phyloP scores from a whole-genome alignment of 2,329 filamentous ascomycete species.

The Albifimbria verrucaria region DNA sequence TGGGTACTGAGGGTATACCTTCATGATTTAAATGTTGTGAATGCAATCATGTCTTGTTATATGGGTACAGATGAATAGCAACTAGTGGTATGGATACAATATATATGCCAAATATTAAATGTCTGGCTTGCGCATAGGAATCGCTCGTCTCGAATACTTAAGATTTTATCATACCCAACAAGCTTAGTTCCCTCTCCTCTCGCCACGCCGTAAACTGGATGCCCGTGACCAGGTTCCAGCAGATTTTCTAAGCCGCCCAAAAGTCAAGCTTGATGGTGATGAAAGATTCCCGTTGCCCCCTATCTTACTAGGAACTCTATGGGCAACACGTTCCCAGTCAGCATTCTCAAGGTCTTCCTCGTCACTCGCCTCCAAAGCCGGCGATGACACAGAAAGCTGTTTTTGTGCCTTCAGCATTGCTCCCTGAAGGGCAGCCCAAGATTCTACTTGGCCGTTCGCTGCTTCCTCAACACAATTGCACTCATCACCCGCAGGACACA shows the following conservation, averaged over 20 bases:
- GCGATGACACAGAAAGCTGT: constrained; percentile 21
- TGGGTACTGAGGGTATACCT: no score
- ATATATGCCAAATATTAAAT: no score
- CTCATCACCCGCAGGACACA: constrained; percentile 63
- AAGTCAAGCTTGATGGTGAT: constrained; percentile 41
- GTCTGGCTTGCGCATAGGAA: no score
- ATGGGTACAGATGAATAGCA: no score
- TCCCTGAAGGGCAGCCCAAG: constrained; percentile 49
- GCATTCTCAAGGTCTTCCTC: constrained; percentile 20
- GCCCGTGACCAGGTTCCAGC: constrained; percentile 44
- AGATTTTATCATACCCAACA: background rate
- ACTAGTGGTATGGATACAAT: no score
- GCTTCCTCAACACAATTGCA: constrained; percentile 60
- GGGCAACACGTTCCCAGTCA: constrained; percentile 23
- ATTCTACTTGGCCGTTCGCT: constrained; percentile 54
- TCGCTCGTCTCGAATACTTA: background rate
- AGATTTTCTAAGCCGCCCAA: constrained; percentile 48
- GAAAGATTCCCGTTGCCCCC: background rate
- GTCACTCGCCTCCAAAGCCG: constrained; percentile 24
- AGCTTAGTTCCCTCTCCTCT: constrained; percentile 11
- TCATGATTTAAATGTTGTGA: no score
- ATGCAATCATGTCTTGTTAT: no score
- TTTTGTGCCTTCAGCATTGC: constrained; percentile 31
- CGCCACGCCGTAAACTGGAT: constrained; percentile 34
- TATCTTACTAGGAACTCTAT: background rate